Percentiles rank a stretch among this genome's conserved stretches.
Evolutionary conservation across 805 yeast species (phyloP).

Genomic region (Kazachstania martiniae): DNA sequence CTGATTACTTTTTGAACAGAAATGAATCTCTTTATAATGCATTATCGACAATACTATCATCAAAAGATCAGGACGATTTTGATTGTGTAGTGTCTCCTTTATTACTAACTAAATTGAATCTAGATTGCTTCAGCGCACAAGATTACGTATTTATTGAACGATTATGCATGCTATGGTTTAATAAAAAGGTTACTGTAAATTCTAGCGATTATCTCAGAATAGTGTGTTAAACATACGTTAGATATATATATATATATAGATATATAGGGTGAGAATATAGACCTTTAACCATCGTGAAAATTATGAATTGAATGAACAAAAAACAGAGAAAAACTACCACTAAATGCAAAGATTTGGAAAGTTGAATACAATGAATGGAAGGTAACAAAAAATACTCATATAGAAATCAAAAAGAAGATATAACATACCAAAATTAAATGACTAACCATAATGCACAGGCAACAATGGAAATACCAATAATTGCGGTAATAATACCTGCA

Average conservation of each 20-base stretch:
- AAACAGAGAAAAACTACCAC: too few species aligned
- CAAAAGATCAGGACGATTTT: conserved; percentile 6
- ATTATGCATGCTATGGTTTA: conserved; percentile 16
- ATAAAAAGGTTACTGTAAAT: conserved; percentile 7
- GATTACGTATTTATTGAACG: conserved; percentile 18
- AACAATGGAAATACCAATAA: conserved; percentile 37
- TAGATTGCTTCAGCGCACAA: conserved; percentile 27
- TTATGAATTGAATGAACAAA: too few species aligned
- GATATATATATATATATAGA: background rate
- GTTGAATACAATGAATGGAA: too few species aligned
- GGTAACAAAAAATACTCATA: background rate
- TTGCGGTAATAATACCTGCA: conserved; percentile 55
- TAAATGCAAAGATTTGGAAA: too few species aligned
- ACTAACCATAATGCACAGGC: conserved; percentile 38
- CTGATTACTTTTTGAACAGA: conserved; percentile 14
- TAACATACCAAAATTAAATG: too few species aligned
- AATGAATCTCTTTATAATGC: conserved; percentile 9
- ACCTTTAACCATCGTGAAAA: too few species aligned
- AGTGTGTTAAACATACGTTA: conserved; percentile 1
- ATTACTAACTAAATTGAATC: conserved; percentile 13
- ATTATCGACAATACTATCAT: conserved; percentile 9
- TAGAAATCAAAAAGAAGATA: too few species aligned
- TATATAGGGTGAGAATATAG: too few species aligned
- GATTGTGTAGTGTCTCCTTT: conserved; percentile 11
- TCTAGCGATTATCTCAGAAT: conserved; percentile 1